Evolutionary conservation across 2,329 filamentous ascomycete species (phyloP).

Genomic region (Paecilomyces niveus): DNA sequence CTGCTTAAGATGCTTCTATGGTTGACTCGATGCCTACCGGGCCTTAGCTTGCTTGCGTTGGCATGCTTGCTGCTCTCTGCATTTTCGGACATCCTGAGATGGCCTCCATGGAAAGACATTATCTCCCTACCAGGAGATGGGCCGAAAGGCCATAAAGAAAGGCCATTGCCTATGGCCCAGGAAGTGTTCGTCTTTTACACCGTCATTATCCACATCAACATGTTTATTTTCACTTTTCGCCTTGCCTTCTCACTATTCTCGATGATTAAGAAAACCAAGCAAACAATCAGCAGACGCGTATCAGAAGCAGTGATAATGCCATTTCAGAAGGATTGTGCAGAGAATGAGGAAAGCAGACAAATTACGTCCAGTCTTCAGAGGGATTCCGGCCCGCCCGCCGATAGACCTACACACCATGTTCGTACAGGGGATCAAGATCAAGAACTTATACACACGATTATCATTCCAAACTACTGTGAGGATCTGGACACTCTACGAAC

Average conservation of each 20-base stretch:
- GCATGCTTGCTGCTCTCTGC: neutral
- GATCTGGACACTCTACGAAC: conserved; percentile 61
- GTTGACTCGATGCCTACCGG: conserved; percentile 1
- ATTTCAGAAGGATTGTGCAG: neutral
- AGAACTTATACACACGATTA: conserved; percentile 56
- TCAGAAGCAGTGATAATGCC: neutral
- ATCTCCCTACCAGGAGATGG: conserved; percentile 3
- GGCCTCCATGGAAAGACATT: conserved; percentile 10
- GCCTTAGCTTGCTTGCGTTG: conserved; percentile 1
- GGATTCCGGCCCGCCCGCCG: conserved; percentile 7
- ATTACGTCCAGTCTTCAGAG: conserved; percentile 1
- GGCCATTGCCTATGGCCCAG: conserved; percentile 15
- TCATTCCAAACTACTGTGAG: conserved; percentile 70
- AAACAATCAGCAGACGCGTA: conserved; percentile 12
- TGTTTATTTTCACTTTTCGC: conserved; percentile 51
- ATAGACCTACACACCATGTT: conserved; percentile 46
- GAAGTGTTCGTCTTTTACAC: conserved; percentile 57
- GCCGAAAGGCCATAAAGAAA: neutral
- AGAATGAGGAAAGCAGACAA: neutral
- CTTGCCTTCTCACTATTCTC: conserved; percentile 42
- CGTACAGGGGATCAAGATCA: conserved; percentile 39
- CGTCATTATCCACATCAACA: conserved; percentile 57
- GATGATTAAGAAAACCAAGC: conserved; percentile 20
- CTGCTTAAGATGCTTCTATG: neutral
- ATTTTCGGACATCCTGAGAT: conserved; percentile 7